phyloP scores from a whole-genome alignment of 2,329 filamentous ascomycete genomes.

The Colletotrichum liaoningense region DNA sequence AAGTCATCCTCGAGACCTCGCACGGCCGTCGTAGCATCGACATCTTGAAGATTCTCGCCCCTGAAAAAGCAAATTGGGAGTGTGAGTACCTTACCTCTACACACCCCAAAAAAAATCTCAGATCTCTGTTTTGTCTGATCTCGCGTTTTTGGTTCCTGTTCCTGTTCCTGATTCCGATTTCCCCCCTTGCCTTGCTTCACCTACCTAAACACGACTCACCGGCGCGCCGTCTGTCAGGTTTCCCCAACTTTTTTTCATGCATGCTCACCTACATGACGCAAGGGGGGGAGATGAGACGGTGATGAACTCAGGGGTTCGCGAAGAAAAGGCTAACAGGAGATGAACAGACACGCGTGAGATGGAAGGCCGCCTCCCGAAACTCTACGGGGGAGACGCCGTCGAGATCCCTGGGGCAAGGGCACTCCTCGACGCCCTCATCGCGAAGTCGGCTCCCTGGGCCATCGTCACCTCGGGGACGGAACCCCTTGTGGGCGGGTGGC shows the following conservation, averaged over 20 bases:
- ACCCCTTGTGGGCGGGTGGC: conserved; percentile 78
- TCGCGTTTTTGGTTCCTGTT: not conserved
- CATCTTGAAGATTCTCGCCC: conserved; percentile 80
- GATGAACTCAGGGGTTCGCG: not conserved
- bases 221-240: not conserved
- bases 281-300: not conserved
- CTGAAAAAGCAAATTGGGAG: conserved; percentile 91
- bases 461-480: conserved; percentile 83
- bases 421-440: conserved; percentile 75
- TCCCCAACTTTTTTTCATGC: not conserved
- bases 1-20: conserved; percentile 87
- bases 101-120: not conserved
- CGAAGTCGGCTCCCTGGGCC: conserved; percentile 78
- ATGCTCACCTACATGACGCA: not conserved
- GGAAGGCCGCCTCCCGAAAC: conserved; percentile 81
- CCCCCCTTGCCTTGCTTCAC: conserved; percentile 29
- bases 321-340: conserved; percentile 11
- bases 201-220: not conserved
- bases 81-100: conserved; percentile 68
- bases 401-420: conserved; percentile 87
- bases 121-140: conserved; percentile 9
- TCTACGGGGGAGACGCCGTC: conserved; percentile 80
- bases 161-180: not conserved
- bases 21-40: conserved; percentile 94
- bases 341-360: conserved; percentile 78